Base-by-base conservation (phyloP, 352 stramenopile genomes). In the Pythium scleroteichum region DNA sequence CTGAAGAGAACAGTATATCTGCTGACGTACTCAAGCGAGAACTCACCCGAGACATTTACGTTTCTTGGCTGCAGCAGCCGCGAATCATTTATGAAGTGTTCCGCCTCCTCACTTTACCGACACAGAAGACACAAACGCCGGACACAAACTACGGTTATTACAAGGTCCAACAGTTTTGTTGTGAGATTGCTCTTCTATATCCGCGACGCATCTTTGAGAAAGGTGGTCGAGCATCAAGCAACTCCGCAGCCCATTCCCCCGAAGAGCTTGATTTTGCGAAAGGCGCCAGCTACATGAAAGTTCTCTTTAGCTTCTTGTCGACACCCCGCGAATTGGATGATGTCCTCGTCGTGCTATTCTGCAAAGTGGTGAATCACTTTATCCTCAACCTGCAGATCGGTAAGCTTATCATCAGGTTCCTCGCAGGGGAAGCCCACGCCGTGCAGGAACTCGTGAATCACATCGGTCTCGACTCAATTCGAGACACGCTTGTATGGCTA, bases 1-100 rank as follows among this genome's bases (percentile, higher is more conserved):
- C 86, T 1, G 74, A 87, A 45, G 76, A 66, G 40, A 88, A 74
- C 64, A 70, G 78, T 41, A 85, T 93, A 20, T 79, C 81, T 3
- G 77, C 91, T 14, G 86, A 95, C 50, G 64, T 90, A 27, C 69
- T 95, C 49, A 81, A 92, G 52, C 80, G 84, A 27, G 86, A 95
- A 54, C 79, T 93, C 53, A 76, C 79, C 47, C 82, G 82, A 39
- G 85, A 95, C 59, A 85, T 88, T 62, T 90, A 79, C 22, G 79
- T 72, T 8, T 56, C 59, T 26, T 95, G 83, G 83, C 70, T 95
- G 7, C 78, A 92, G 40, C 77, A 92, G 38, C 84, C 86, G 40
- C 75, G 66, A 35, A 88, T 95, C 76, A 86, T 95, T 66, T 85
- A 86, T 63, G 86, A 95, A 59, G 80, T 93, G 2, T 90, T 95